Evolutionary conservation across 2,329 filamentous ascomycete genomes (phyloP).

Genomic region (Fusarium verrucosum): DNA sequence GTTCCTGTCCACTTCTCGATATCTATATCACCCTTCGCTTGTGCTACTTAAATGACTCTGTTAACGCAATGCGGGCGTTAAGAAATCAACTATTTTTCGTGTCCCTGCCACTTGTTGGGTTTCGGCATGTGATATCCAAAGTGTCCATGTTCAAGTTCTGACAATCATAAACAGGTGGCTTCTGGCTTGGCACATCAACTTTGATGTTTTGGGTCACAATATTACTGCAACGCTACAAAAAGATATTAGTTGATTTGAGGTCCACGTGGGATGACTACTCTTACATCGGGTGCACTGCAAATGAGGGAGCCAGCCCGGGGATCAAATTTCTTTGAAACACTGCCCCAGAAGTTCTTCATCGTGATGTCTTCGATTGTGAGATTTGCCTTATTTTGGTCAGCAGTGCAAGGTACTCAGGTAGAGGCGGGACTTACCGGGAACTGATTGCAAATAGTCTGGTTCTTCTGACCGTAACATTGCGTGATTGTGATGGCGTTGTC

Average conservation of each 20-base stretch:
- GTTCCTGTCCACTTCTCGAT: too few relatives aligned
- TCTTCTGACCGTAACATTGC: constrained; percentile 44
- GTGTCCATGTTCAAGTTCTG: constrained; percentile 28
- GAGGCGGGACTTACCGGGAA: constrained; percentile 16
- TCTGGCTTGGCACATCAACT: constrained; percentile 37
- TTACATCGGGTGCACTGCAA: constrained; percentile 45
- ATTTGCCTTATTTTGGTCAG: constrained; percentile 36
- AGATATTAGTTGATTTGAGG: not conserved
- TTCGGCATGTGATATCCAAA: constrained; percentile 35
- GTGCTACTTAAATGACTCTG: too few relatives aligned
- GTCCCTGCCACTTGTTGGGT: constrained; percentile 15
- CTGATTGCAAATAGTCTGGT: constrained; percentile 42
- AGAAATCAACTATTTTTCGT: constrained; percentile 12
- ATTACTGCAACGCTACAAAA: constrained; percentile 37
- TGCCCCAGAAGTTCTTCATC: constrained; percentile 46
- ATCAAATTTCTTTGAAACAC: constrained; percentile 43
- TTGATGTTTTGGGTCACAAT: constrained; percentile 38
- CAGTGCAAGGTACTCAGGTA: accelerated
- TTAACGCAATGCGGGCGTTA: too few relatives aligned
- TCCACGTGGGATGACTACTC: not conserved
- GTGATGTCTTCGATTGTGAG: constrained; percentile 42
- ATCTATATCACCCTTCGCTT: too few relatives aligned
- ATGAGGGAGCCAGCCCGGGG: constrained; percentile 44
- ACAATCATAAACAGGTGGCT: constrained; percentile 39
- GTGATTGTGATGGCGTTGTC: constrained; percentile 54